A percentile compares a stretch with the other conserved stretches of the same genome.
phyloP scores from a whole-genome alignment of 2,329 filamentous ascomycete species.

The Calonectria pauciramosa region DNA sequence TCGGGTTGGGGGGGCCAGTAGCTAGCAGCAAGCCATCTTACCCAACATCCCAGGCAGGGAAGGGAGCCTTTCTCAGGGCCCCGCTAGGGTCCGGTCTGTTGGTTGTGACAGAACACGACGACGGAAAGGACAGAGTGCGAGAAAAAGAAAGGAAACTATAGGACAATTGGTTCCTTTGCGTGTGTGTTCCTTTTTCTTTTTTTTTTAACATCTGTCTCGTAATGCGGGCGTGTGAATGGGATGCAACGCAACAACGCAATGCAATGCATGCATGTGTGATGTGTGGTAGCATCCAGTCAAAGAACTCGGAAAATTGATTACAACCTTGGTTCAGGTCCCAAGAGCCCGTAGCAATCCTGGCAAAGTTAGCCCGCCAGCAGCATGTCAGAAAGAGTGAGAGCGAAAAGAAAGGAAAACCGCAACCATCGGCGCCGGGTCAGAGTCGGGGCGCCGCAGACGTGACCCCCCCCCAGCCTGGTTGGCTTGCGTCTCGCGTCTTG shows the following conservation, averaged over 20 bases:
- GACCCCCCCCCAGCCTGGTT: background rate
- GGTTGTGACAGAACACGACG: background rate
- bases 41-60: background rate
- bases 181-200: background rate
- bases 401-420: background rate
- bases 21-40: conserved; percentile 1
- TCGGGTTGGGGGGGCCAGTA: background rate
- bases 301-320: background rate
- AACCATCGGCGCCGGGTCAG: background rate
- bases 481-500: background rate
- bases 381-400: background rate
- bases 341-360: background rate
- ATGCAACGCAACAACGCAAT: background rate
- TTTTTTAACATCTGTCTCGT: background rate
- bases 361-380: background rate
- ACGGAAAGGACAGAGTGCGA: background rate
- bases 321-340: background rate
- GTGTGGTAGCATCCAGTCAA: background rate
- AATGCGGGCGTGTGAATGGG: background rate
- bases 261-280: background rate
- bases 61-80: background rate
- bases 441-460: background rate
- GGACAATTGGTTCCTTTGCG: background rate
- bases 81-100: background rate
- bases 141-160: background rate